Evolutionary conservation across 176 grass and related monocot species (phyloP).

Genomic region (Urochloa ruziziensis): DNA sequence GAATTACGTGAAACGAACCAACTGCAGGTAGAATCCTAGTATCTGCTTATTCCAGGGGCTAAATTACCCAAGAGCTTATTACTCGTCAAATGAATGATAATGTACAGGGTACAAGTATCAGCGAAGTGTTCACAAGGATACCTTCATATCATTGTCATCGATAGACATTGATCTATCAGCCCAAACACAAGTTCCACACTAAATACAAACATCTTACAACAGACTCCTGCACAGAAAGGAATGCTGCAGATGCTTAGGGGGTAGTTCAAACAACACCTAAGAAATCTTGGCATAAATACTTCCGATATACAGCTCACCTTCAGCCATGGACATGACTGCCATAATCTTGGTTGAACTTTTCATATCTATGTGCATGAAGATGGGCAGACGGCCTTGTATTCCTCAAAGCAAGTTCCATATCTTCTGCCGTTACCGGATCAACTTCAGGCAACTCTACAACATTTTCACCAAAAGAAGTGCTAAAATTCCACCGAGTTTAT

Average conservation of each 20-base stretch:
- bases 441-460: slow-evolving; percentile 84
- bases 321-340: slow-evolving; percentile 74
- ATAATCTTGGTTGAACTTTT: slow-evolving; percentile 91
- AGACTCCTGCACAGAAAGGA: neutral
- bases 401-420: slow-evolving; percentile 71
- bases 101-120: slow-evolving; percentile 34
- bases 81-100: slow-evolving; percentile 37
- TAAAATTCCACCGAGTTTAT: neutral
- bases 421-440: slow-evolving; percentile 50
- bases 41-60: slow-evolving; percentile 1
- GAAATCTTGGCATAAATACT: neutral
- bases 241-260: slow-evolving; percentile 1
- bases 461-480: neutral
- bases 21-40: neutral
- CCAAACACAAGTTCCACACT: neutral
- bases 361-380: slow-evolving; percentile 88
- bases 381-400: slow-evolving; percentile 89
- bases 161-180: neutral
- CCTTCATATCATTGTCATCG: neutral
- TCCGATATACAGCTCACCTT: slow-evolving; percentile 5
- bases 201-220: neutral
- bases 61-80: slow-evolving; percentile 28
- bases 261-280: slow-evolving; percentile 4
- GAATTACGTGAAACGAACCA: neutral
- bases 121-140: neutral